phyloP scores from a whole-genome alignment of 2,329 filamentous ascomycete genomes.

The Sclerotinia sclerotiorum region DNA sequence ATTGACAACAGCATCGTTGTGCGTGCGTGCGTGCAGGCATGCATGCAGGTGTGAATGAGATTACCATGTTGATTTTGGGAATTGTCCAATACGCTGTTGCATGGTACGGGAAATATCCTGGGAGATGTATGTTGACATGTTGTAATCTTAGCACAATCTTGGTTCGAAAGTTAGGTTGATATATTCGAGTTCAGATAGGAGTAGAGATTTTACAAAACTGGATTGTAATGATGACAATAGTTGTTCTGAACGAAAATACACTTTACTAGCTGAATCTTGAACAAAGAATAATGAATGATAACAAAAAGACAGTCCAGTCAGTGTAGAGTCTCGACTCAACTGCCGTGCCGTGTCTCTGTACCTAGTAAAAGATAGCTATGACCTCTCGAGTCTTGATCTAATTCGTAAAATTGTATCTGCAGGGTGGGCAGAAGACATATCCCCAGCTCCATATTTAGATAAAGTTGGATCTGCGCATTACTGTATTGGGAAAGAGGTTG shows the following conservation, averaged over 20 bases:
- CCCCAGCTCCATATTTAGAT: not conserved
- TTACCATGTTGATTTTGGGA: not conserved
- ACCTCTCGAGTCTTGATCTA: not conserved
- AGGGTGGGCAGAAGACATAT: not conserved
- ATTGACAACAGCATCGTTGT: slow-evolving; percentile 5
- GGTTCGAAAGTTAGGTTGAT: too few relatives aligned
- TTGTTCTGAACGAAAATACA: too few relatives aligned
- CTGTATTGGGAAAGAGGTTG: not conserved
- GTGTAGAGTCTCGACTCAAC: not conserved
- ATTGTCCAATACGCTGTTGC: not conserved
- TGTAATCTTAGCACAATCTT: not conserved
- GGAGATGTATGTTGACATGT: not conserved
- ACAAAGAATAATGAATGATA: too few relatives aligned
- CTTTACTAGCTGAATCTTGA: too few relatives aligned
- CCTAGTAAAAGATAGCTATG: not conserved
- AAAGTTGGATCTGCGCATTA: not conserved
- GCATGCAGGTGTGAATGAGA: not conserved
- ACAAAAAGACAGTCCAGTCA: not conserved
- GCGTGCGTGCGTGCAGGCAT: not conserved
- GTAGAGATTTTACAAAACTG: too few relatives aligned
- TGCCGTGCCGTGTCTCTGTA: slow-evolving; percentile 1
- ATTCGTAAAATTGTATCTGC: slow-evolving; percentile 10
- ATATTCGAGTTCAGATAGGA: too few relatives aligned
- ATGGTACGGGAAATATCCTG: not conserved
- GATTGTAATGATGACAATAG: too few relatives aligned